Base-by-base conservation (phyloP, 78 protist genomes). In the Pelomyxa schiedti region DNA sequence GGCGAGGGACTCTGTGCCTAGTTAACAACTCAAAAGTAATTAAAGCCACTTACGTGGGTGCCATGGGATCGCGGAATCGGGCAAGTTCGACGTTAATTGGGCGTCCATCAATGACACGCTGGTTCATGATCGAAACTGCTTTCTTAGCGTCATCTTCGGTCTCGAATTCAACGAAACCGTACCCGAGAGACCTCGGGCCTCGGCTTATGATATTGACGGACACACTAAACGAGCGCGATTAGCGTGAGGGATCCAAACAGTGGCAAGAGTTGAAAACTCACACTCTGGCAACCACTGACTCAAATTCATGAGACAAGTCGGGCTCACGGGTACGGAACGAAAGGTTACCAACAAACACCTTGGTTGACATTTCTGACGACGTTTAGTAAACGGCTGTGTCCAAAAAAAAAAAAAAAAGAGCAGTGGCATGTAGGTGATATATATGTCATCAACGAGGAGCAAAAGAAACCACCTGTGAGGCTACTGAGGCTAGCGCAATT, bases 261-360 rank as follows among this genome's bases (percentile, higher is more conserved):
- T 52, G 24, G 24, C 63, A 24, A 52, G 24, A 52, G 24, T 24
- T 52, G 36, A 52, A 52, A 52, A 52, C 63, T 52, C 24, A n/a
- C 24, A n/a, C 24, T 52, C 24, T 52, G 63, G 36, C 24, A 52
- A 52, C 24, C 63, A 52, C 24, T n/a, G 63, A 24, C 24, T 52
- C 63, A 24, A 52, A 52, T 52, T 52, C 63, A n/a, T 52, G 24
- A 52, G 36, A 24, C 36, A 52, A 24, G 63, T 52, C 63, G 24
- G 63, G 36, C 24, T 52, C 63, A n/a, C 36, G 24, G 63, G 24
- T n/a, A 24, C 63, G 24, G 63, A 52, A 52, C 36, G 36, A n/a
- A n/a, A 52, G 63, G 63, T 52, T 52, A n/a, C 63, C 63, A n/a
- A 52, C 63, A 52, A 52, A 52, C 24, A 52, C 63, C 63, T 52